Evolutionary conservation across 345 rosid genomes (phyloP).

Genomic region (Sisymbrium irio): DNA sequence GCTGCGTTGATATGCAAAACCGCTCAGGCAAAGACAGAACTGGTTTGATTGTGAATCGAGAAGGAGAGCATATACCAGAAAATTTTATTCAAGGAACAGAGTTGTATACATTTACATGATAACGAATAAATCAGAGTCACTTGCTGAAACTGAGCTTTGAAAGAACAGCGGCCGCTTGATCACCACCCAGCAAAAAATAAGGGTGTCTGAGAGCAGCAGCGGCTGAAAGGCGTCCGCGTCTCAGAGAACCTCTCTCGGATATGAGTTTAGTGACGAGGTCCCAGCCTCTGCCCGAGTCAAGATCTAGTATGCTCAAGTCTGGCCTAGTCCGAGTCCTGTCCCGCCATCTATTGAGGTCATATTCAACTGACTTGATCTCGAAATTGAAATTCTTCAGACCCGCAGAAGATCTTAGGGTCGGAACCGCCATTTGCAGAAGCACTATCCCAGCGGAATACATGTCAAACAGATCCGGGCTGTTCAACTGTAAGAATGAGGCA

Average conservation of each 20-base stretch:
- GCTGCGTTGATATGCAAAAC: not conserved
- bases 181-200: constrained; percentile 85
- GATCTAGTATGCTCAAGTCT: constrained; percentile 73
- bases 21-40: constrained; percentile 14
- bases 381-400: constrained; percentile 79
- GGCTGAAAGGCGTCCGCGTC: constrained; percentile 90
- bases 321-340: constrained; percentile 65
- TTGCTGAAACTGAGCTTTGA: constrained; percentile 70
- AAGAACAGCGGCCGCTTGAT: constrained; percentile 90
- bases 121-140: constrained; percentile 23
- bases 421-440: constrained; percentile 92
- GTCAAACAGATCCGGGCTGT: constrained; percentile 94
- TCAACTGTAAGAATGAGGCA: constrained; percentile 54
- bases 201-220: constrained; percentile 90
- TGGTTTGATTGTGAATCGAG: constrained; percentile 4
- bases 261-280: constrained; percentile 81
- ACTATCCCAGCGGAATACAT: constrained; percentile 88
- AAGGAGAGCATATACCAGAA: constrained; percentile 8
- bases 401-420: constrained; percentile 59
- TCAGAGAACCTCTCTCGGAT: constrained; percentile 71
- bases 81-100: not conserved
- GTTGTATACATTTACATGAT: constrained; percentile 21
- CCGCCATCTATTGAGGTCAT: constrained; percentile 80
- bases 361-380: constrained; percentile 54
- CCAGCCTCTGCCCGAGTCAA: constrained; percentile 97